Base-by-base conservation (phyloP, 352 stramenopile genomes). In the Saprolegnia diclina region DNA sequence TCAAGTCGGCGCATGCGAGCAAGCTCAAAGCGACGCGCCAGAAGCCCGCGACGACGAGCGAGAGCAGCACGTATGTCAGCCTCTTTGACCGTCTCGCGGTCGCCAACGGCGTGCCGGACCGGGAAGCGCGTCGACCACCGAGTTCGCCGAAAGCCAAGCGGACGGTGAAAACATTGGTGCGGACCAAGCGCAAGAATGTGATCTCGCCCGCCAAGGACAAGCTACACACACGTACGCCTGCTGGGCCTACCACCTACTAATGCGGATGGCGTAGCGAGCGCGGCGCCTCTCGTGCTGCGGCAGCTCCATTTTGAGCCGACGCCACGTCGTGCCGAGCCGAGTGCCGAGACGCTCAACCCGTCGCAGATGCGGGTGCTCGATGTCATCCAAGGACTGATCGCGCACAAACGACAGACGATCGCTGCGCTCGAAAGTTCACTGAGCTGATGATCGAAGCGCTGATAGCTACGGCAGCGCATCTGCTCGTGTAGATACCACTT, bases 161-260 rank as follows among this genome's bases (percentile, higher is more conserved):
- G 35, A 1, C 7, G 4, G 14, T 4, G 13, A n/a, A 14, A 48
- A 4, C 11, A 4, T 3, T 21, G 26, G 19, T 11, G 53, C 7
- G 14, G 22, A 5, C 7, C 4, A 66, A 66, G 26, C 57, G 57
- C 18, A 66, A 66, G 29, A 66, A 55, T 38, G 57, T 66, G 1
- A 66, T 66, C 24, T 66, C 57, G n/a, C 57, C 57, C 11, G 37
- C 57, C 18, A 66, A 66, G 22, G 57, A 35, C 37, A 66, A 66
- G 26, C 37, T 66, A 1, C 57, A 66, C 38, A 21, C 16, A 19
- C 14, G 11, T 16, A 40, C 35, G 22, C 11, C 42, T n/a, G 18
- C 42, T 14, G 10, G 42, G 42, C 42, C 42, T n/a, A 48, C 3
- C 42, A 4, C n/a, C n/a, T n/a, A n/a, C n/a, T n/a, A 14, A 48